Conservation (phyloP, 2,329 filamentous ascomycete genomes). For the Trichoderma atrobrunneum region DNA sequence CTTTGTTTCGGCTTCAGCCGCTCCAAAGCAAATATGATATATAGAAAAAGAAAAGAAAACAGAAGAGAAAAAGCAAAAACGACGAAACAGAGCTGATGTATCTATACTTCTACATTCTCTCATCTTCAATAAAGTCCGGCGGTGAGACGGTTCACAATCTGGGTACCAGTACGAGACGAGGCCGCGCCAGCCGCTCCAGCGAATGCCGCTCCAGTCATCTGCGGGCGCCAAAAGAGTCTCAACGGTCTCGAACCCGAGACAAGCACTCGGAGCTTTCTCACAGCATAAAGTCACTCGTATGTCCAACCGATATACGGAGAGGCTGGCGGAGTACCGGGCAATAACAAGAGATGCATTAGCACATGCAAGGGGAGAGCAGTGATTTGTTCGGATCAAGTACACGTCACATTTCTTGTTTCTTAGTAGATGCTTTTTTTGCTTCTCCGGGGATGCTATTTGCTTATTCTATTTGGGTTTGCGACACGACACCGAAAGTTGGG, state of each 20-base stretch:
- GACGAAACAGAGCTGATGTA: neutral
- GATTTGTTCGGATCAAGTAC: neutral
- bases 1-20: neutral
- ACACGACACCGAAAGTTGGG: neutral
- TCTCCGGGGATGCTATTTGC: neutral
- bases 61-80: neutral
- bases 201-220: neutral
- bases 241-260: constrained; percentile 3
- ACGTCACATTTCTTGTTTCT: neutral
- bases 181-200: constrained; percentile 5
- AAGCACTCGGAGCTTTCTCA: neutral
- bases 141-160: neutral
- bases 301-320: neutral
- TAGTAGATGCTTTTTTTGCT: neutral
- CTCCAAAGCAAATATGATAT: neutral
- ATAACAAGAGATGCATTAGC: neutral
- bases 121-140: neutral
- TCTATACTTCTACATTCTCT: neutral
- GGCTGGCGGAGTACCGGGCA: neutral
- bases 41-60: neutral
- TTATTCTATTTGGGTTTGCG: neutral
- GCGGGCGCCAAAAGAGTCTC: constrained; percentile 1
- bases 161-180: neutral
- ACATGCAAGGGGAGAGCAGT: neutral
- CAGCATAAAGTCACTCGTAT: neutral